Conservation (phyloP, 306 rosid genomes). For the Canavalia ensiformis region DNA sequence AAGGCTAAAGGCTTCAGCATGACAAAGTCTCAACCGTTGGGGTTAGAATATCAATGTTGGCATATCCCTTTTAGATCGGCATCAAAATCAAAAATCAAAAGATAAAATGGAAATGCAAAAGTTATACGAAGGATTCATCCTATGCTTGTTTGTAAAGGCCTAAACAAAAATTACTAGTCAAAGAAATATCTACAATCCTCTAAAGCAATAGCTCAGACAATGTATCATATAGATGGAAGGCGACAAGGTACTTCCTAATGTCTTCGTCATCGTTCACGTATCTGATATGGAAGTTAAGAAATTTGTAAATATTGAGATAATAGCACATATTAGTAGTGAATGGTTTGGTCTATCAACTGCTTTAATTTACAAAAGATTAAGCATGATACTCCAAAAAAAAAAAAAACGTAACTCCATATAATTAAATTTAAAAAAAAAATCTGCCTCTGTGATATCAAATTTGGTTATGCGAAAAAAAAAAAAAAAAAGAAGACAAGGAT, state of each 20-base stretch:
- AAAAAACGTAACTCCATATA: too few species aligned
- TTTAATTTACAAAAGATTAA: too few species aligned
- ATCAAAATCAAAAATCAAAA: constrained; percentile 22
- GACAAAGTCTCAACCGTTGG: constrained; percentile 83
- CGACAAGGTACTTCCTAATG: constrained; percentile 83
- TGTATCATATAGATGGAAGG: constrained; percentile 72
- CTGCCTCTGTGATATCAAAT: too few species aligned
- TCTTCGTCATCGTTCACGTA: constrained; percentile 83
- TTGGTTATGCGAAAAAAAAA: too few species aligned
- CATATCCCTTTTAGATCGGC: constrained; percentile 60
- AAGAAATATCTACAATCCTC: constrained; percentile 90
- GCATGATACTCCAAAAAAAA: too few species aligned
- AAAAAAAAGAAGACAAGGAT: too few species aligned
- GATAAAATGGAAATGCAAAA: neutral
- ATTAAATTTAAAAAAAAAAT: too few species aligned
- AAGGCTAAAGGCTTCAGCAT: constrained; percentile 88
- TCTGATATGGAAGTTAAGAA: constrained; percentile 46
- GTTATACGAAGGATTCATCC: too few species aligned
- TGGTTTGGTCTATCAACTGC: too few species aligned
- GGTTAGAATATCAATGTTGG: constrained; percentile 72
- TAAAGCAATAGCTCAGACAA: constrained; percentile 75
- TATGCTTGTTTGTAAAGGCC: too few species aligned
- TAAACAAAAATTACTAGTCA: constrained; percentile 55
- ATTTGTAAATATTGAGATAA: neutral
- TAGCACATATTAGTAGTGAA: neutral